Evolutionary conservation across 2,329 filamentous ascomycete genomes (phyloP).

Genomic region (Geosmithia morbida): DNA sequence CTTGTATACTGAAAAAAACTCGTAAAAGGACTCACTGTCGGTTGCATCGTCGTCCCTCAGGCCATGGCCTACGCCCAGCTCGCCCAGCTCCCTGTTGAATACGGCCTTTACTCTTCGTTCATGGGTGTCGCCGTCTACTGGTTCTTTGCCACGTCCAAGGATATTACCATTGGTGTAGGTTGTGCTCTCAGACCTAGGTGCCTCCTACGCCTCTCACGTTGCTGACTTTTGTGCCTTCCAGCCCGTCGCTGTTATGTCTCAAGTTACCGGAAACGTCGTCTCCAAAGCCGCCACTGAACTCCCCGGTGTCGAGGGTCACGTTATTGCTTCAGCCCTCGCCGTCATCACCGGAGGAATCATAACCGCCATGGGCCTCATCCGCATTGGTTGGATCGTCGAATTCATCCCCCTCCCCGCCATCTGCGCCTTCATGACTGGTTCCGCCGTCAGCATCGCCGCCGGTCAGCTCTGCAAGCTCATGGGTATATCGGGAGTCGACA

Average conservation of each 20-base stretch:
- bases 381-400: slow-evolving; percentile 38
- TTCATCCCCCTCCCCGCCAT: slow-evolving; percentile 38
- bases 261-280: slow-evolving; percentile 34
- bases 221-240: slow-evolving; percentile 5
- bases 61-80: slow-evolving; percentile 38
- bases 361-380: slow-evolving; percentile 31
- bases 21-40: slow-evolving; percentile 25
- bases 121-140: slow-evolving; percentile 93
- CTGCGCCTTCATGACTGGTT: slow-evolving; percentile 39
- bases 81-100: slow-evolving; percentile 31
- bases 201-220: background rate
- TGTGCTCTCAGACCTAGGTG: background rate
- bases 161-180: slow-evolving; percentile 72
- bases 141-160: slow-evolving; percentile 94
- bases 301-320: slow-evolving; percentile 23
- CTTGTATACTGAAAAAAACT: background rate
- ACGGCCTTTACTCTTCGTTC: slow-evolving; percentile 59
- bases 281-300: slow-evolving; percentile 18
- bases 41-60: slow-evolving; percentile 39
- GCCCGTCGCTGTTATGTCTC: slow-evolving; percentile 42
- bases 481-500: slow-evolving; percentile 34
- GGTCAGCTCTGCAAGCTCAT: slow-evolving; percentile 36
- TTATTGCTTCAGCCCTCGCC: slow-evolving; percentile 31
- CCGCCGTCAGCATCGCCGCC: slow-evolving; percentile 32
- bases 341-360: slow-evolving; percentile 33